A percentile compares a stretch with the other conserved stretches of the same genome.
phyloP scores from a whole-genome alignment of 2,329 filamentous ascomycete genomes.

The Dothidotthia symphoricarpi region DNA sequence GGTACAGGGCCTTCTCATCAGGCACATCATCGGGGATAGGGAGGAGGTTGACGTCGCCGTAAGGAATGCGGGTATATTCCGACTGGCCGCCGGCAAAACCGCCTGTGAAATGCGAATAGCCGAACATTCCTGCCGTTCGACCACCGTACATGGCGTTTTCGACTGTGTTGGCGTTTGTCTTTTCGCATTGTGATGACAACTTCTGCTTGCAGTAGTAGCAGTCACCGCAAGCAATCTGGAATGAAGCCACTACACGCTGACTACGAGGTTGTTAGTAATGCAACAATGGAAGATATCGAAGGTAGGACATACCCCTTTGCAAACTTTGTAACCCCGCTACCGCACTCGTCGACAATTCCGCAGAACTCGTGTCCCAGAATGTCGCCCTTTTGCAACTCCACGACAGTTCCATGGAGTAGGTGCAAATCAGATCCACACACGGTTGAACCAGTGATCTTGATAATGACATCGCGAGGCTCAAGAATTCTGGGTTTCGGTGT shows the following conservation, averaged over 20 bases:
- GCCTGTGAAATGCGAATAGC: slow-evolving; percentile 69
- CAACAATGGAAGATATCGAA: background rate
- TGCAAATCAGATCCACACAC: slow-evolving; percentile 63
- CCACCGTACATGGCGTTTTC: slow-evolving; percentile 76
- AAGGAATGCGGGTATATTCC: slow-evolving; percentile 80
- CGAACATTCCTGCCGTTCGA: slow-evolving; percentile 65
- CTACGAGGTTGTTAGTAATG: slow-evolving; percentile 24
- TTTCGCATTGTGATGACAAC: slow-evolving; percentile 75
- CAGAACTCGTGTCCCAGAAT: slow-evolving; percentile 56
- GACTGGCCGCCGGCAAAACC: slow-evolving; percentile 86
- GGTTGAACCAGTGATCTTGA: slow-evolving; percentile 69
- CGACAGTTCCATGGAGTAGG: slow-evolving; percentile 50
- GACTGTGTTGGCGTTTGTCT: slow-evolving; percentile 71
- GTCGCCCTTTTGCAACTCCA: slow-evolving; percentile 53
- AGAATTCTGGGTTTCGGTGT: slow-evolving; percentile 69
- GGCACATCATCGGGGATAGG: slow-evolving; percentile 75
- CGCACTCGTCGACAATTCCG: slow-evolving; percentile 50
- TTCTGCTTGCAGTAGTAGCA: slow-evolving; percentile 81
- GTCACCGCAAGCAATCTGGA: slow-evolving; percentile 71
- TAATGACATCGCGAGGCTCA: slow-evolving; percentile 73
- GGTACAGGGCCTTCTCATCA: slow-evolving; percentile 78
- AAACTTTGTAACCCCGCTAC: slow-evolving; percentile 44
- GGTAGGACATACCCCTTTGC: slow-evolving; percentile 39
- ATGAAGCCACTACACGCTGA: slow-evolving; percentile 73
- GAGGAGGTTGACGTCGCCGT: slow-evolving; percentile 77